Evolutionary conservation across 805 yeast species (phyloP), one percentile per base, ranked within the genome.

Genomic region (Allodekkera sacchari): DNA sequence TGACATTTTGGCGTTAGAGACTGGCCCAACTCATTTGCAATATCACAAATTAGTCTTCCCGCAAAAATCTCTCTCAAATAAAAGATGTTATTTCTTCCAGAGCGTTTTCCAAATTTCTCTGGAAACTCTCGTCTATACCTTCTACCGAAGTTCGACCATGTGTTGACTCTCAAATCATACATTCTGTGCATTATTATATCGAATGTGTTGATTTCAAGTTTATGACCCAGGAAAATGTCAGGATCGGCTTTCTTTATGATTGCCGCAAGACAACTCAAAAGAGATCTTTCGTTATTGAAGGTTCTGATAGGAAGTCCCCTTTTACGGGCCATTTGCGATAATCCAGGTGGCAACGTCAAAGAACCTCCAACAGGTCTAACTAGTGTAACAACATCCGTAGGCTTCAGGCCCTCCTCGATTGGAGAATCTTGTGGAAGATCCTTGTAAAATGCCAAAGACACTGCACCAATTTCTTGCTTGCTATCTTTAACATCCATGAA

Each of bases 21-120:
- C 53, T 82, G 92, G 30, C 97, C 98, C 76, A 88, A 72, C 48
- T 85, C 95, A 55, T 92, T 92, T 31, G 89, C 85, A 49, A 92
- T 75, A 57, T 92, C 98, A 67, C 96, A 84, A 28, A 89, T 48
- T 34, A 92, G 66, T 45, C 98, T 69, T 22, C 98, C 98, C 23
- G 87, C 74, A 48, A 80, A 69, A 14, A 84, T 68, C 34, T 83
- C 87, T 31, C 81, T 64, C 12, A 83, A 65, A 25, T 70, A 66
- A 31, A 55, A 56, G 26, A 47, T 22, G 41, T 63, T 71, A 37
- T 64, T 67, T 51, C 74, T 67, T 33, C 64, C 67, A 30, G 64
- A 65, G 13, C 64, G 63, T 35, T 67, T 67, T 19, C 78, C 83
- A 52, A 79, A 77, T 41, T 68, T 68, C 18, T 74, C 80, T 1